Evolutionary conservation across 495 filamentous ascomycete species (phyloP), one percentile per base, ranked within the genome.

Genomic region (Hypoxylon intermedium): DNA sequence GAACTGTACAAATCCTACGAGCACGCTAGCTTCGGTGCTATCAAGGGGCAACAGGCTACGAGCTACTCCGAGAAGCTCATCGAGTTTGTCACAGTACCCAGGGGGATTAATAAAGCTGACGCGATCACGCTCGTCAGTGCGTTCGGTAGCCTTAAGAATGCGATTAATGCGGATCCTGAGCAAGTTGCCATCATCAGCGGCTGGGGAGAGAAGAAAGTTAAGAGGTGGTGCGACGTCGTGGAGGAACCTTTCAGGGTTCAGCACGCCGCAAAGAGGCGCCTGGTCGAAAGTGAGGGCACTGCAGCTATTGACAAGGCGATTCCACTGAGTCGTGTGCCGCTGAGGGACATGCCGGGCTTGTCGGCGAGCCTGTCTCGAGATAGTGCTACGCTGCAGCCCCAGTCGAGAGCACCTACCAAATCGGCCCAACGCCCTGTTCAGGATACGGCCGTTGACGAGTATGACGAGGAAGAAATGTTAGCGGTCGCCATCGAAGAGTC

Each of bases 121-220:
- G 90, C 95, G 0, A 85, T 96, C 2, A 87, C 88, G 33, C 76
- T 98, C 33, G 90, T 97, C 5, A 86, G 87, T 30, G 89, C 86
- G 12, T 98, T 97, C 77, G 95, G 95, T 4, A 93, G 87, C 51
- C 70, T 98, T 24, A 83, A 87, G 65, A 87, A 88, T 19, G 94
- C 93, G 0, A 77, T 98, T 28, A 98, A 97, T 76, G 93, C 91
- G 11, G 80, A 85, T 9, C 86, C 89, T 0, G 95, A 99, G 65
- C 89, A 95, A 72, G 78, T 98, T 38, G 81, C 84, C 21, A 72
- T 89, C 36, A 84, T 99, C 21, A 82, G 87, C 5, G 94, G 94
- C 7, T 98, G 93, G 93, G 94, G 94, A 13, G 90, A 96, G 77
- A 93, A 89, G 77, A 99, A 98, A 72, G 91, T 97, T 5, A 85